Conservation (phyloP, 2,329 filamentous ascomycete species). For the Penicillium digitatum region DNA sequence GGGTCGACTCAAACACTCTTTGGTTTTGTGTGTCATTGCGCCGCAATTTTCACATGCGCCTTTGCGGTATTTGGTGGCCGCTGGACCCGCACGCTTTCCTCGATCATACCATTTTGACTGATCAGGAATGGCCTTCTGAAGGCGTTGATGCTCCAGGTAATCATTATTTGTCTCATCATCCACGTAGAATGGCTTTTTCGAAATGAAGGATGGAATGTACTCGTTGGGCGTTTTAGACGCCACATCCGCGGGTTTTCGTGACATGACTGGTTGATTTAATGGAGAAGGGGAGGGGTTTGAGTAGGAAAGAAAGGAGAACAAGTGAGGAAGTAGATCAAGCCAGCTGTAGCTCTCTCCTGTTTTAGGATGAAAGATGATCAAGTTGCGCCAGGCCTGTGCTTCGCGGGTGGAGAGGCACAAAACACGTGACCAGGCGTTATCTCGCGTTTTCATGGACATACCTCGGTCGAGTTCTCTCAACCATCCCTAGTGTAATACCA, state of each 20-base stretch:
- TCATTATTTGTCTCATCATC: slow-evolving; percentile 72
- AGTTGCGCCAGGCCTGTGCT: slow-evolving; percentile 3
- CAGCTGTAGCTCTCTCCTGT: background rate
- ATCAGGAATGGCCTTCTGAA: slow-evolving; percentile 65
- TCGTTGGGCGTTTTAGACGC: slow-evolving; percentile 85
- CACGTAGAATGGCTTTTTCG: slow-evolving; percentile 95
- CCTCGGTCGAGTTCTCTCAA: slow-evolving; percentile 6
- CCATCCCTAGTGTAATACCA: background rate
- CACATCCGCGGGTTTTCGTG: slow-evolving; percentile 51
- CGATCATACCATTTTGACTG: slow-evolving; percentile 89
- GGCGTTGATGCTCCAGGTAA: slow-evolving; percentile 93
- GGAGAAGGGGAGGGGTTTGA: background rate
- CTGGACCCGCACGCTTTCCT: slow-evolving; percentile 75
- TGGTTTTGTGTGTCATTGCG: slow-evolving; percentile 91
- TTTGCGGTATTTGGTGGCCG: slow-evolving; percentile 94
- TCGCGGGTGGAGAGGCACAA: slow-evolving; percentile 4
- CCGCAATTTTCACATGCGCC: slow-evolving; percentile 98
- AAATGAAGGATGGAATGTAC: slow-evolving; percentile 97
- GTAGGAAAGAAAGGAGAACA: background rate
- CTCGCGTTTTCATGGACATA: slow-evolving; percentile 19
- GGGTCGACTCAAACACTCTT: slow-evolving; percentile 86
- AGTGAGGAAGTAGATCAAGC: background rate
- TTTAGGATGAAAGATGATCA: slow-evolving; percentile 5
- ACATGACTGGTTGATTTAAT: slow-evolving; percentile 29
- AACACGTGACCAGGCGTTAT: slow-evolving; percentile 32